Evolutionary conservation across 352 stramenopile genomes (phyloP), one percentile per base, ranked within the genome.

Genomic region (Peronospora destructor): DNA sequence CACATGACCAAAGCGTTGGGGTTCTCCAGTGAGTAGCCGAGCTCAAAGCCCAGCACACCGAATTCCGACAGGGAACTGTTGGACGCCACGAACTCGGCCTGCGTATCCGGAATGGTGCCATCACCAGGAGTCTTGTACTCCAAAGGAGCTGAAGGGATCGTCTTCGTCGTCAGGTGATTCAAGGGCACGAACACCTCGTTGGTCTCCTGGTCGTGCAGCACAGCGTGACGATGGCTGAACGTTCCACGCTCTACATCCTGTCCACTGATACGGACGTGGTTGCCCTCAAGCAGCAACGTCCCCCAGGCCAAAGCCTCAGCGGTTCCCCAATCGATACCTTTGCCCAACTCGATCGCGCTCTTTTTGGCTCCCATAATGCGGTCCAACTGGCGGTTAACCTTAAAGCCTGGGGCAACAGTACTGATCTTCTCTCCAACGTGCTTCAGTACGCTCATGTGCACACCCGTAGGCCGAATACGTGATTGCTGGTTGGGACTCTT

Each of bases 61-160:
- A 97, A 98, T 74, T 98, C 95, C 6, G 84, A 97, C 19, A 98
- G 63, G 47, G 94, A 96, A 46, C 80, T 97, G 71, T 98, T 98
- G 16, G 81, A 79, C 13, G 86, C 88, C 30, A 85, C 95, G 28
- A 98, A 92, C 56, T 95, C 76, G 9, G 85, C 94, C 68, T 97
- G 89, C 9, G 82, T 94, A 53, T 96, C 80, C 4, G 61, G 56
- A 7, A 65, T 40, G 6, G 47, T 53, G 23, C 46, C 49, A 10
- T 21, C 50, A 6, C 56, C 56, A 25, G 49, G 45, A 10, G 56
- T 64, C 45, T 61, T 64, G 49, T 68, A 65, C 26, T 61, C 49
- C 1, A 98, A 85, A 10, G 74, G 71, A 28, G 69, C 66, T 35
- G 74, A 81, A 23, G 70, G 70, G 16, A 70, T 63, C 43, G 71